Base-by-base conservation (phyloP, 345 rosid species). In the Euphorbia pulcherrima region DNA sequence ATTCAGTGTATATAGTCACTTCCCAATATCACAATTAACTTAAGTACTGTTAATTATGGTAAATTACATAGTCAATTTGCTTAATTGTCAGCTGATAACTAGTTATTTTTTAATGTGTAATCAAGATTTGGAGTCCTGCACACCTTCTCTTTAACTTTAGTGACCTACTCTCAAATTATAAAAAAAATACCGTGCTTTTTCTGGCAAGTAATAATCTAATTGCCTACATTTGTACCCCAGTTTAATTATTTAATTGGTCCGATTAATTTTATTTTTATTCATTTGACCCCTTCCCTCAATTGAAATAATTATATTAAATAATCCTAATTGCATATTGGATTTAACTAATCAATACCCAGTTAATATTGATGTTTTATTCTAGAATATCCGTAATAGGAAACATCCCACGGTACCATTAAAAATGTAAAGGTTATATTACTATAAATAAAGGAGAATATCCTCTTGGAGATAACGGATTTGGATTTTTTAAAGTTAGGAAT, bases 1-100 rank as follows among this genome's bases (percentile, higher is more conserved):
- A 77, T 81, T 75, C 81, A 63, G 58, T 0, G 75, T 46, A 77
- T 64, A 27, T 72, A 57, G 79, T 62, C 84, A 52, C 67, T 53
- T 70, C 28, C 28, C 21, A 3, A 46, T 33, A 2, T 63, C 50
- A 62, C 20, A 51, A 58, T 54, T 12, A 24, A 54, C 69, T n/a
- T n/a, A 46, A 2, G 3, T 17, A 17, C 21, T 29, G 17, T 64
- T n/a, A n/a, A n/a, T n/a, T n/a, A n/a, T n/a, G n/a, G 16, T 56
- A 57, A 13, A 8, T 33, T 35, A 60, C 18, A 16, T 74, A 26
- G 28, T 74, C 52, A 51, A 47, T 26, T 5, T 60, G 65, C 13
- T 20, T 13, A 18, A 8, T 35, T 77, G 64, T 54, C 61, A 21
- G 23, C 28, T 53, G 23, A 10, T 53, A 8, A 52, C n/a, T n/a